Base-by-base conservation (phyloP, 1,139 yeast species). In the Lodderomyces elongisporus region DNA sequence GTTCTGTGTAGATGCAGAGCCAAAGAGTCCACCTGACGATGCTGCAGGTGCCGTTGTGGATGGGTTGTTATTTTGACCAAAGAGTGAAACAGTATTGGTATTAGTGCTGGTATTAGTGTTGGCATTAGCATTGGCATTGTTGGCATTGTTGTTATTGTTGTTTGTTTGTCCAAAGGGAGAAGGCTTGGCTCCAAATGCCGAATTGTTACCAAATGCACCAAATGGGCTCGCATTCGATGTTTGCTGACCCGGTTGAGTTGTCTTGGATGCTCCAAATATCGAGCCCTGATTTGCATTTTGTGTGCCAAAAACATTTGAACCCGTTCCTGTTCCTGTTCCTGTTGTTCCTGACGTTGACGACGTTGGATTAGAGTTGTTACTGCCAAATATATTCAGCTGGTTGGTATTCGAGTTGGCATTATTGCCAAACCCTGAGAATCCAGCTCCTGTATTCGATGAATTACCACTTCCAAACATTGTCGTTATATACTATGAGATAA, bases 41-140 rank as follows among this genome's bases (percentile, higher is more conserved):
- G 40, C 46, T 24, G 46, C 39, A 18, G 52, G 43, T 16, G n/a
- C n/a, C 10, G 44, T 51, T 25, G 40, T 47, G 24, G 43, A 46
- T 27, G 54, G 44, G 27, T 49, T 46, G 12, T 45, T 49, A 4
- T 46, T 54, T 17, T 48, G 40, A 25, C 63, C 64, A 36, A 56
- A 48, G n/a, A 24, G 42, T 35, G 16, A 45, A 39, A 29, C 45
- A 41, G 16, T 41, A 25, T 14, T 37, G n/a, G n/a, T n/a, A n/a
- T n/a, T n/a, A n/a, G n/a, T n/a, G n/a, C n/a, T n/a, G n/a, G n/a
- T n/a, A n/a, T n/a, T n/a, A n/a, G n/a, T n/a, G n/a, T n/a, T n/a
- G n/a, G n/a, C n/a, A n/a, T n/a, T n/a, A n/a, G n/a, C 6, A 16
- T 27, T 21, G 6, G 38, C 14, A 5, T 36, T 28, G 16, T 29